phyloP scores from a whole-genome alignment of 2,329 filamentous ascomycete species.

The Aspergillus sp. region DNA sequence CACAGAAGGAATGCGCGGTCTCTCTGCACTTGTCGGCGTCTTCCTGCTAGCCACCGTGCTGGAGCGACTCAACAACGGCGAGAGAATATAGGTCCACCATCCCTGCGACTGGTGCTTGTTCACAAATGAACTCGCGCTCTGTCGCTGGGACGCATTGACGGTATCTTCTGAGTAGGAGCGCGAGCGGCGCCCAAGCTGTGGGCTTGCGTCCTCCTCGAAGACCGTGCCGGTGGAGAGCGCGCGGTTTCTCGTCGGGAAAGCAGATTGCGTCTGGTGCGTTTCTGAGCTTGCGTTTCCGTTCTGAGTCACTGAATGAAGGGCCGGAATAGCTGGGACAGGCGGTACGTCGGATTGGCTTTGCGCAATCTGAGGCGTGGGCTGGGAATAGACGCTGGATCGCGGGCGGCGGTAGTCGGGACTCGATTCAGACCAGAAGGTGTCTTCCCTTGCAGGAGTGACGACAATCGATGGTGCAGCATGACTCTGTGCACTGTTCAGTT shows the following conservation, averaged over 20 bases:
- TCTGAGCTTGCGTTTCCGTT: constrained; percentile 8
- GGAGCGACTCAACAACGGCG: constrained; percentile 33
- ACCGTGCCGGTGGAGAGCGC: constrained; percentile 27
- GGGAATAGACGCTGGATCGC: constrained; percentile 38
- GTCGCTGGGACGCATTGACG: constrained; percentile 18
- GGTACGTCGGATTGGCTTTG: constrained; percentile 21
- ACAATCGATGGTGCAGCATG: constrained; percentile 35
- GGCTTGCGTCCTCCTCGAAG: constrained; percentile 26
- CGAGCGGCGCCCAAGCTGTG: constrained; percentile 5
- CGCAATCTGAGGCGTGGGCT: constrained; percentile 24
- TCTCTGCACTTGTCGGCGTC: constrained; percentile 13
- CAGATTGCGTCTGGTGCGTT: constrained; percentile 9
- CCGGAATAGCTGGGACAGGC: constrained; percentile 34
- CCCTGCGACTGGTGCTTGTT: constrained; percentile 37
- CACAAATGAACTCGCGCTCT: constrained; percentile 27
- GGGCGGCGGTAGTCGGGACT: constrained; percentile 16
- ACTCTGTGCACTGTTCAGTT: constrained; percentile 18
- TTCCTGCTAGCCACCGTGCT: constrained; percentile 23
- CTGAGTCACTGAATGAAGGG: constrained; percentile 15
- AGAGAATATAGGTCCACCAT: constrained; percentile 42
- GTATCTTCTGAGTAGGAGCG: constrained; percentile 22
- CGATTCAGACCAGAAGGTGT: constrained; percentile 25
- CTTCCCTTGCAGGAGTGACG: constrained; percentile 36
- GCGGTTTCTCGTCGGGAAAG: constrained; percentile 16
- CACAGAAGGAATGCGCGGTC: constrained; percentile 20